Conservation (phyloP, 192 early-diverging fungal genomes). For the Phycomyces nitens region DNA sequence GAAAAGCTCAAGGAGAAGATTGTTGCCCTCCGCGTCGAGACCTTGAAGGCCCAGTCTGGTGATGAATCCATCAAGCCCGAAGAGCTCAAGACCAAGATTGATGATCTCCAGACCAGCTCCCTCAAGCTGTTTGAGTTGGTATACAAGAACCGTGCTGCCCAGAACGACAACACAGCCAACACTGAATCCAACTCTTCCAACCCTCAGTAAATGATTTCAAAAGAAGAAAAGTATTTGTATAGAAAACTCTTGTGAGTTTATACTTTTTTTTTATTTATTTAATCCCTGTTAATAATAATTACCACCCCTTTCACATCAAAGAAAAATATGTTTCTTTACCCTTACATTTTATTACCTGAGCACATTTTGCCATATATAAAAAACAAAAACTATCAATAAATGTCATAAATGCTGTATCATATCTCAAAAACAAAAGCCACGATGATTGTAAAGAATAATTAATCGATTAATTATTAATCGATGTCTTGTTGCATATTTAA, state of each 20-base stretch:
- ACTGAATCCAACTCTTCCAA: background rate
- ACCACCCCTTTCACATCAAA: background rate
- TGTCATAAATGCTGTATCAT: background rate
- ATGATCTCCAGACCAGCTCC: slow-evolving; percentile 81
- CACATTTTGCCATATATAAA: slow-evolving; percentile 1
- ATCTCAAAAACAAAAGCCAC: too few species aligned
- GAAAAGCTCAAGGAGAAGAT: slow-evolving; percentile 87
- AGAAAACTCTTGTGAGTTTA: background rate
- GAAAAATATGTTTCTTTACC: background rate
- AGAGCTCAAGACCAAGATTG: slow-evolving; percentile 83
- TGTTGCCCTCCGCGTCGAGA: slow-evolving; percentile 70
- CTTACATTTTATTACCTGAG: background rate
- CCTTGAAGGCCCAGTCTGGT: slow-evolving; percentile 66
- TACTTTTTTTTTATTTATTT: background rate
- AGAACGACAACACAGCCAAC: slow-evolving; percentile 9
- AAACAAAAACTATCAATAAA: background rate
- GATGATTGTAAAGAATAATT: too few species aligned
- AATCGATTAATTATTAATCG: too few species aligned
- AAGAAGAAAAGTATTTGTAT: background rate
- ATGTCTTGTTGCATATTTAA: too few species aligned
- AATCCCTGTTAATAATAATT: slow-evolving; percentile 1
- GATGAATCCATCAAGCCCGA: slow-evolving; percentile 70
- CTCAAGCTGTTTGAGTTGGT: slow-evolving; percentile 98
- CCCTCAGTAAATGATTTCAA: slow-evolving; percentile 2
- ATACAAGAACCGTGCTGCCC: slow-evolving; percentile 72